Base-by-base conservation (phyloP, 495 filamentous ascomycete species). In the Penicillium bialowiezense region DNA sequence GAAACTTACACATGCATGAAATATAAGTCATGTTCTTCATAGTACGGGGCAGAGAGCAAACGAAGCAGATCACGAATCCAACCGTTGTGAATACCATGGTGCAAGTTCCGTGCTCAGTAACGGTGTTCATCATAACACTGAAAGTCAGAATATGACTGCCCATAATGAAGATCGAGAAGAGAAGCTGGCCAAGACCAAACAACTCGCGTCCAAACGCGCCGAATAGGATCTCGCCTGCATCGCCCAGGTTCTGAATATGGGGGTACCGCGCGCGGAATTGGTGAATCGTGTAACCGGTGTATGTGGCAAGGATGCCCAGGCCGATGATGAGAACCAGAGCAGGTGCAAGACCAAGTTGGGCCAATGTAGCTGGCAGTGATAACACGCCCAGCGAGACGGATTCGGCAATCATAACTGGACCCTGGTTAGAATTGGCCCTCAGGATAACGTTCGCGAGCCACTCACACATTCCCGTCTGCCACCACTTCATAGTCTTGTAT, bases 111-210 rank as follows among this genome's bases (percentile, higher is more conserved):
- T 89, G 78, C 5, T 82, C 63, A 2, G 84, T 83, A 24, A 91
- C 60, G 10, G 75, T 82, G 43, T 90, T 77, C 51, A 84, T 74
- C 50, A 90, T 84, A 24, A 89, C 85, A 28, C 71, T 67, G 36
- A 88, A 69, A 55, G 90, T 84, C 52, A 84, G 76, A 0, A 89
- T 75, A 56, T 91, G 88, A 13, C 83, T 85, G 15, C 78, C 87
- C 69, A 87, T 84, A 48, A 87, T 81, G 69, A 91, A 89, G 32
- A 86, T 63, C 26, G 89, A 76, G 63, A 89, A 83, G 37, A 88
- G 50, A 8, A 80, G 65, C 53, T 87, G 85, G 52, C 79, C 83
- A 35, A 67, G 64, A 6, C 80, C 81, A 49, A 85, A 72, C 17
- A 91, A 50, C 48, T 85, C 79, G 35, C 83, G 81, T 0, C 86